These are phyloP conservation scores for Pisolithus tinctorius DNA, from an alignment of 768 basidiomycete genomes.

Conservation along the genomic window DNA sequence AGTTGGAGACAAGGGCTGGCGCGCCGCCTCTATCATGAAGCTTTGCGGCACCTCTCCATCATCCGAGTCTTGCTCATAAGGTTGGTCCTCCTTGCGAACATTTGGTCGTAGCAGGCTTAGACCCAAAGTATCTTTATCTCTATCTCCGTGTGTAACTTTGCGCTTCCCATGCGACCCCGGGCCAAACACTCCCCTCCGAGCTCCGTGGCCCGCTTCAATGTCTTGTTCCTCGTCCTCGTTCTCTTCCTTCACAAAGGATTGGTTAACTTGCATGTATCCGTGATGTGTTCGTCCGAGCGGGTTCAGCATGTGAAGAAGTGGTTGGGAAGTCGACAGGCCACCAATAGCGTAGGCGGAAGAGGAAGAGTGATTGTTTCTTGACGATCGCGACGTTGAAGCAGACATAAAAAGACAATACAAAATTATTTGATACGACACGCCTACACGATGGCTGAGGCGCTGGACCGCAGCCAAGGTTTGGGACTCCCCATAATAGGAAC, in stretches of 20 bases:
- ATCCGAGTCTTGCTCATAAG: constrained; percentile 53
- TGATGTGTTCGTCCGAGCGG: constrained; percentile 69
- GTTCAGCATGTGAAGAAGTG: constrained; percentile 79
- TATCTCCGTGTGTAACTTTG: constrained; percentile 46
- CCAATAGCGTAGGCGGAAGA: constrained; percentile 23
- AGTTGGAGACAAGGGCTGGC: constrained; percentile 26
- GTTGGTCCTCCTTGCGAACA: constrained; percentile 59
- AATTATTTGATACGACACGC: not conserved
- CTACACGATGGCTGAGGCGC: too few relatives aligned
- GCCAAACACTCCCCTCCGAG: constrained; percentile 30
- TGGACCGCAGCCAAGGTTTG: too few relatives aligned
- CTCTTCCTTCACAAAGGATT: constrained; percentile 68
- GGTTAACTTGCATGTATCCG: constrained; percentile 70
- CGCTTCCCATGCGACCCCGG: constrained; percentile 41
- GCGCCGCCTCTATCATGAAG: constrained; percentile 77
- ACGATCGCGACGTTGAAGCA: constrained; percentile 10
- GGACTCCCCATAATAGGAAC: too few relatives aligned
- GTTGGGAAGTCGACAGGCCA: constrained; percentile 52
- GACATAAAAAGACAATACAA: constrained; percentile 5
- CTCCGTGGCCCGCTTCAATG: constrained; percentile 55
- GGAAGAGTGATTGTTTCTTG: constrained; percentile 17
- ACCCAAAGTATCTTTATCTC: constrained; percentile 36
- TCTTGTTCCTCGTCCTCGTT: constrained; percentile 42
- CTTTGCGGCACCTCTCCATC: constrained; percentile 84
- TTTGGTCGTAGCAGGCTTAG: constrained; percentile 61